phyloP scores from a whole-genome alignment of 495 filamentous ascomycete species.

The Xylaria cubensis region DNA sequence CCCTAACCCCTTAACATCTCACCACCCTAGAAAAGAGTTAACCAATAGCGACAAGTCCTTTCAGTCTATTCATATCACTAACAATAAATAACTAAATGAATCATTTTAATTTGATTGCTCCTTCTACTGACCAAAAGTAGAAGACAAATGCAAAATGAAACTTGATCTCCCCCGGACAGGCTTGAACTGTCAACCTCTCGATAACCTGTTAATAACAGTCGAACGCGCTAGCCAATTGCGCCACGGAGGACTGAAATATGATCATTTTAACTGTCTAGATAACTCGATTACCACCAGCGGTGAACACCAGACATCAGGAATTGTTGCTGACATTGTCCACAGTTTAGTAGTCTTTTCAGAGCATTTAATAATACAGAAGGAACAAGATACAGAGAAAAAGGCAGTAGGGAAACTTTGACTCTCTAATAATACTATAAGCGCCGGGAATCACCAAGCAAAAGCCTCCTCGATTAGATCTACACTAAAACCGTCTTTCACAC shows the following conservation, averaged over 20 bases:
- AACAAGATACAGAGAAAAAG: background rate
- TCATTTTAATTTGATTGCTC: too few relatives aligned
- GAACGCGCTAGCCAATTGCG: slow-evolving; percentile 18
- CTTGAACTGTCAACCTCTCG: slow-evolving; percentile 10
- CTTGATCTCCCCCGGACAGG: background rate
- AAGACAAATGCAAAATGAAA: background rate
- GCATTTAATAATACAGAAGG: background rate
- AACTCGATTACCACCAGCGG: background rate
- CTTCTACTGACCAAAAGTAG: too few relatives aligned
- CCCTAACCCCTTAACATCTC: too few relatives aligned
- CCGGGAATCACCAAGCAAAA: slow-evolving; percentile 11
- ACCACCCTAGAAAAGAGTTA: background rate
- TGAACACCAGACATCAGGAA: background rate
- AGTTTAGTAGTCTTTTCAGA: background rate
- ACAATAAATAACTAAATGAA: too few relatives aligned
- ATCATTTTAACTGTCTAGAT: background rate
- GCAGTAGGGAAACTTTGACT: too few relatives aligned
- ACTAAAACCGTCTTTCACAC: slow-evolving; percentile 14
- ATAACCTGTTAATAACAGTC: background rate
- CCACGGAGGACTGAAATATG: background rate
- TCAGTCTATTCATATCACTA: background rate
- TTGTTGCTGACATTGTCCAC: background rate
- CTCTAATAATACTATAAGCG: background rate
- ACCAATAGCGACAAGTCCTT: background rate
- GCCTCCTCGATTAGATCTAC: slow-evolving; percentile 19